These are phyloP conservation scores for Didymella segeticola DNA, from an alignment of 2,329 filamentous ascomycete genomes.

Conservation along the genomic window DNA sequence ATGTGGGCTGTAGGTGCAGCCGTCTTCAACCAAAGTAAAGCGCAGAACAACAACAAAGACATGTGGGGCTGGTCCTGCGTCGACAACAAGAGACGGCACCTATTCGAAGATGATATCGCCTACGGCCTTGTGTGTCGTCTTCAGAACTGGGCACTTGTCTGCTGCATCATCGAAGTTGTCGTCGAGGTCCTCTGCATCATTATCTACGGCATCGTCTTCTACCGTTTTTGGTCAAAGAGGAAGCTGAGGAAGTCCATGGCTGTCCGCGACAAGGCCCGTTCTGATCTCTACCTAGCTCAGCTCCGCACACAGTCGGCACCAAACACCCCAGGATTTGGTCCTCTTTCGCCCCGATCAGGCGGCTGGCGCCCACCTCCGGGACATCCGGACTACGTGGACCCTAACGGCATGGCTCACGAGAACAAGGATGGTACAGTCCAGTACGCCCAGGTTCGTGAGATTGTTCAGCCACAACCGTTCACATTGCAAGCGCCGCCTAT, in stretches of 20 bases:
- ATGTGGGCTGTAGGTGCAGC: conserved; percentile 91
- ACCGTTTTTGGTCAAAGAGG: conserved; percentile 96
- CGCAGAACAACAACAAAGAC: conserved; percentile 78
- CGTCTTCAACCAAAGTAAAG: conserved; percentile 79
- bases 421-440: conserved; percentile 53
- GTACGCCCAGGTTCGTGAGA: conserved; percentile 51
- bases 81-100: conserved; percentile 77
- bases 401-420: conserved; percentile 59
- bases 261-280: conserved; percentile 88
- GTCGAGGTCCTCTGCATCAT: conserved; percentile 89
- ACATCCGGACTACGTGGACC: conserved; percentile 52
- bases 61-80: conserved; percentile 99
- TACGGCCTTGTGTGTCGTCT: conserved; percentile 92
- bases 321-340: conserved; percentile 86
- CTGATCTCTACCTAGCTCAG: conserved; percentile 85
- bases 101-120: conserved; percentile 82
- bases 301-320: conserved; percentile 79
- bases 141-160: conserved; percentile 95
- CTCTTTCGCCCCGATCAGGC: conserved; percentile 67
- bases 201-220: conserved; percentile 95
- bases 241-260: conserved; percentile 97
- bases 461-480: conserved; percentile 68
- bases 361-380: conserved; percentile 56
- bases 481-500: conserved; percentile 84
- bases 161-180: conserved; percentile 95